phyloP scores from a whole-genome alignment of 2,329 filamentous ascomycete species.

The Alternaria rosae region DNA sequence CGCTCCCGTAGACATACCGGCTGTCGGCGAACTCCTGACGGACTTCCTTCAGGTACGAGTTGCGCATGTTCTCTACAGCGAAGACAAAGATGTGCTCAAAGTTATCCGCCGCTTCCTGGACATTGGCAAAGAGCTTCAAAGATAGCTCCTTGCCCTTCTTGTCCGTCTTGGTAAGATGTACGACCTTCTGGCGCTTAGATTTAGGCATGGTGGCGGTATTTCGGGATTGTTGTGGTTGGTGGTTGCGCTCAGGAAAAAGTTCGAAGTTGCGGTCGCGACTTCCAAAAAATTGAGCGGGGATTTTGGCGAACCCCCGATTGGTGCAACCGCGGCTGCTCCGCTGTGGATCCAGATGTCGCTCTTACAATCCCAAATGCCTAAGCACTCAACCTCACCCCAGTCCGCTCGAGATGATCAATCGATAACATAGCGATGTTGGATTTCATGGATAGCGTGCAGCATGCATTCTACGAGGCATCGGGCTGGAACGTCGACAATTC shows the following conservation, averaged over 20 bases:
- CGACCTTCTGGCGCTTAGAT: constrained; percentile 89
- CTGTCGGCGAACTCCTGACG: constrained; percentile 84
- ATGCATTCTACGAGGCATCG: constrained; percentile 85
- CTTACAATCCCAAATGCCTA: constrained; percentile 10
- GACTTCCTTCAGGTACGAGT: constrained; percentile 92
- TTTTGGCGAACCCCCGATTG: constrained; percentile 42
- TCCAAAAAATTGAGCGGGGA: constrained; percentile 38
- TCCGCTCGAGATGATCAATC: constrained; percentile 30
- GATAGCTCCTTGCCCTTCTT: constrained; percentile 95
- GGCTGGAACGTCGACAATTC: constrained; percentile 93
- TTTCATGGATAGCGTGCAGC: constrained; percentile 97
- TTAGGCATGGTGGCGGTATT: constrained; percentile 77
- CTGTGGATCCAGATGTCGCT: constrained; percentile 6
- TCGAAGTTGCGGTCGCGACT: constrained; percentile 26
- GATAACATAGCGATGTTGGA: constrained; percentile 73
- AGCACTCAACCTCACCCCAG: constrained; percentile 5
- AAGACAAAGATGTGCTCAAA: constrained; percentile 96
- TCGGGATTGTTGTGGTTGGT: constrained; percentile 19
- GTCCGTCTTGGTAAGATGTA: constrained; percentile 87
- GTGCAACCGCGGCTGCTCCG: constrained; percentile 36
- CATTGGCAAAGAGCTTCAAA: constrained; percentile 84
- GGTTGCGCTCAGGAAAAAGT: constrained; percentile 33
- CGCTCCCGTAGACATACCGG: constrained; percentile 64
- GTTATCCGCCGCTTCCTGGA: constrained; percentile 82
- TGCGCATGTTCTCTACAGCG: constrained; percentile 95